Conservation (phyloP, 2,329 filamentous ascomycete genomes). For the Eutypa lata region DNA sequence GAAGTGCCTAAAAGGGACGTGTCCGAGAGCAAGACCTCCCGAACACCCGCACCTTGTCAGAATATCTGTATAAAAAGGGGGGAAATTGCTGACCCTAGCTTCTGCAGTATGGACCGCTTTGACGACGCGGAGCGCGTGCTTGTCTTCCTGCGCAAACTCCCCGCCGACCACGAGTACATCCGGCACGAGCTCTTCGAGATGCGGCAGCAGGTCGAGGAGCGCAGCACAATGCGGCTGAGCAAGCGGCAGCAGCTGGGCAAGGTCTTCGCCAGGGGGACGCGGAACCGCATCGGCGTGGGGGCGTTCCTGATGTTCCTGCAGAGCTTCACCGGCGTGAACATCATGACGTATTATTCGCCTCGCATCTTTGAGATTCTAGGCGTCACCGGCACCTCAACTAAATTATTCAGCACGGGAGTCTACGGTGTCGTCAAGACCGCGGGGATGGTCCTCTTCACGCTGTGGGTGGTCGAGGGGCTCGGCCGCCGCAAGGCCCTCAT, state of each 20-base stretch:
- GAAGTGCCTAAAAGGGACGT: too few species aligned
- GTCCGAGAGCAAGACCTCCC: too few species aligned
- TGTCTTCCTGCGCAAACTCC: slow-evolving; percentile 45
- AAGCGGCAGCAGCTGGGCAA: slow-evolving; percentile 27
- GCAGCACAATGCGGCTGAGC: slow-evolving; percentile 24
- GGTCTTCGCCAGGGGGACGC: slow-evolving; percentile 33
- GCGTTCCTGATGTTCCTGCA: slow-evolving; percentile 50
- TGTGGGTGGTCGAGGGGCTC: slow-evolving; percentile 45
- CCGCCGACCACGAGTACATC: slow-evolving; percentile 50
- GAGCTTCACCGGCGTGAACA: slow-evolving; percentile 52
- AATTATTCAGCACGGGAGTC: slow-evolving; percentile 37
- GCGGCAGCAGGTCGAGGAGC: slow-evolving; percentile 48
- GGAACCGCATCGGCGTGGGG: slow-evolving; percentile 47
- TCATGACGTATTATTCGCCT: slow-evolving; percentile 56
- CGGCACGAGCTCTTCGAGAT: slow-evolving; percentile 56
- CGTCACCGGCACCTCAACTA: slow-evolving; percentile 28
- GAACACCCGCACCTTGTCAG: too few species aligned
- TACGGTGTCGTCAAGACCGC: slow-evolving; percentile 37
- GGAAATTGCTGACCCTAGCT: too few species aligned
- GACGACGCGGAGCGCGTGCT: slow-evolving; percentile 38
- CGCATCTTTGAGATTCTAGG: slow-evolving; percentile 37
- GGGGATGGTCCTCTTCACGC: slow-evolving; percentile 35
- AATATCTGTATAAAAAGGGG: too few species aligned
- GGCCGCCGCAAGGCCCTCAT: slow-evolving; percentile 48
- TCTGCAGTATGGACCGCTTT: slow-evolving; percentile 31